Evolutionary conservation across 2,329 filamentous ascomycete genomes (phyloP).

Genomic region (Harringtonia lauricola): DNA sequence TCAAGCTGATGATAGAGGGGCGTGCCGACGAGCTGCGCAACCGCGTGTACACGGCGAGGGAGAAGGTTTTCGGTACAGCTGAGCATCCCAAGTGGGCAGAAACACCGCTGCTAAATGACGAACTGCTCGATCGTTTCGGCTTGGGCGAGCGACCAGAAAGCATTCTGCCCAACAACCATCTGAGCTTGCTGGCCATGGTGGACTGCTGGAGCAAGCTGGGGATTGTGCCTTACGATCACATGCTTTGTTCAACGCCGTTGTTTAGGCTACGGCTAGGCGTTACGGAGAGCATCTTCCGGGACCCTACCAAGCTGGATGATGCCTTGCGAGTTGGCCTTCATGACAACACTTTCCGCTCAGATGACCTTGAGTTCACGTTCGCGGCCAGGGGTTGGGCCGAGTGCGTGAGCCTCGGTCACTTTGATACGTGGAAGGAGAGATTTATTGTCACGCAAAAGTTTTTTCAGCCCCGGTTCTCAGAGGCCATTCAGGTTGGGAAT

Average conservation of each 20-base stretch:
- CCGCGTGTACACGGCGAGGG: constrained; percentile 52
- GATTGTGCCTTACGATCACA: constrained; percentile 96
- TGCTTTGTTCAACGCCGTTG: constrained; percentile 96
- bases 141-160: constrained; percentile 49
- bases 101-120: constrained; percentile 65
- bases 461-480: constrained; percentile 81
- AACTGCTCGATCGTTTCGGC: constrained; percentile 80
- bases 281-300: constrained; percentile 91
- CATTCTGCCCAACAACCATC: constrained; percentile 74
- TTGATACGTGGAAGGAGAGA: constrained; percentile 83
- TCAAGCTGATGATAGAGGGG: constrained; percentile 92
- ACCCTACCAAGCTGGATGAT: constrained; percentile 68
- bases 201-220: constrained; percentile 94
- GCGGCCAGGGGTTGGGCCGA: constrained; percentile 94
- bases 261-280: constrained; percentile 96
- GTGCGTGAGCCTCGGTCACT: constrained; percentile 82
- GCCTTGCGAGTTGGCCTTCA: constrained; percentile 76
- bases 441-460: constrained; percentile 86
- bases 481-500: constrained; percentile 80
- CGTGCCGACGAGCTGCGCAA: constrained; percentile 61
- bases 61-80: constrained; percentile 66
- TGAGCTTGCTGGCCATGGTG: constrained; percentile 89
- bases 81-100: constrained; percentile 50
- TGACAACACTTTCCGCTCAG: constrained; percentile 84
- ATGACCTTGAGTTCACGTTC: constrained; percentile 96